Conservation (phyloP, 2,329 filamentous ascomycete species). For the Pseudomassariella vexata region DNA sequence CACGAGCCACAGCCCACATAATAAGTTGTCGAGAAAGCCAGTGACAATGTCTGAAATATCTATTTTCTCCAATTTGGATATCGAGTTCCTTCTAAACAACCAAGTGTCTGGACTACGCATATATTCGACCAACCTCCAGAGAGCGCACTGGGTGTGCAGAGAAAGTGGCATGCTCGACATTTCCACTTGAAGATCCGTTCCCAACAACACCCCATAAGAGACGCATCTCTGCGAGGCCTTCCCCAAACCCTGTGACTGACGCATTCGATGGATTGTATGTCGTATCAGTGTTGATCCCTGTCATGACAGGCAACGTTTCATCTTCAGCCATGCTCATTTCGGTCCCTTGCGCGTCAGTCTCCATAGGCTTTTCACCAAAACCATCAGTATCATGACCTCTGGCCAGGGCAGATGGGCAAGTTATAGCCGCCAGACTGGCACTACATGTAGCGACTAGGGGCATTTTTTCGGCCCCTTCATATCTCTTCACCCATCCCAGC, state of each 20-base stretch:
- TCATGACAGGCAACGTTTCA: no score
- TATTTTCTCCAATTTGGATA: no score
- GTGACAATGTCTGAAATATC: no score
- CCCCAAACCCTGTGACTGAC: neutral
- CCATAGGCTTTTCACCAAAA: neutral
- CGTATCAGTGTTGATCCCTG: no score
- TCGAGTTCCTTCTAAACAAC: no score
- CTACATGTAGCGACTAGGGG: conserved; percentile 5
- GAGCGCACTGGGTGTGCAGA: neutral
- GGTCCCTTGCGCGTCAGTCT: neutral
- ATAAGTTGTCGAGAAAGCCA: no score
- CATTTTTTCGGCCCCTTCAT: conserved; percentile 5
- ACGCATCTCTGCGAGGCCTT: neutral
- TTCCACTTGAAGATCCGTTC: neutral
- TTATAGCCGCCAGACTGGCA: conserved; percentile 5
- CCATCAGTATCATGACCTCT: no score
- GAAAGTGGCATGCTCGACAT: conserved; percentile 1
- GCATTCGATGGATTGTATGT: no score
- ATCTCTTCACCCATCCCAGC: conserved; percentile 4
- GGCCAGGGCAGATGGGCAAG: conserved; percentile 2
- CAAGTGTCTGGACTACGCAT: no score
- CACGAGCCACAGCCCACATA: no score
- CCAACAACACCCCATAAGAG: conserved; percentile 1
- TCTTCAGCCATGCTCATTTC: no score
- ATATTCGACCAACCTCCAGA: neutral